These are phyloP conservation scores for Candida labiduridarum DNA, from an alignment of 1,139 yeast genomes.

Conservation along the genomic window DNA sequence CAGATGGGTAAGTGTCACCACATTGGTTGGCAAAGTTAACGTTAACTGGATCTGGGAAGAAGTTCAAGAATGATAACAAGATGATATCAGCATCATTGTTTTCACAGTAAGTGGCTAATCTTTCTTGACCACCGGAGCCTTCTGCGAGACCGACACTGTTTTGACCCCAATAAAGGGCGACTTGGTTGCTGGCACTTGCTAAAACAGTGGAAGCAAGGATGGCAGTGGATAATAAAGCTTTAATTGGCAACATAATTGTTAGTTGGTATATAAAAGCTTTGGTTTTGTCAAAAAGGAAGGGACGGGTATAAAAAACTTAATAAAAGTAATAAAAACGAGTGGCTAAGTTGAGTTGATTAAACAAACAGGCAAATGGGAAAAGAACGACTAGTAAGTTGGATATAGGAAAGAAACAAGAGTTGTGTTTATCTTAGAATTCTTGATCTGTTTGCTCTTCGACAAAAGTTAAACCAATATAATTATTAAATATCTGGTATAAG, in stretches of 20 bases:
- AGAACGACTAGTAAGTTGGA: too few species aligned
- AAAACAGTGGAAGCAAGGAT: constrained; percentile 27
- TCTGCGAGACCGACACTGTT: constrained; percentile 50
- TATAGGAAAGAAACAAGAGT: too few species aligned
- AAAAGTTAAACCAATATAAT: too few species aligned
- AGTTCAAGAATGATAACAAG: constrained; percentile 67
- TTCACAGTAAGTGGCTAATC: constrained; percentile 68
- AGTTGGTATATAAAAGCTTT: background rate
- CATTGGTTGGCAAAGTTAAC: constrained; percentile 77
- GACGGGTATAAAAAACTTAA: background rate
- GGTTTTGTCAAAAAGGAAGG: background rate
- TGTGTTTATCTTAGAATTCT: too few species aligned
- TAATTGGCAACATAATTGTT: constrained; percentile 13
- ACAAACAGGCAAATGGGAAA: background rate
- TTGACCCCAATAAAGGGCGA: constrained; percentile 90
- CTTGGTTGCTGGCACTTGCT: constrained; percentile 51
- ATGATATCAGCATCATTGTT: constrained; percentile 70
- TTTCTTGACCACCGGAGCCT: constrained; percentile 47
- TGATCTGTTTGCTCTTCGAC: too few species aligned
- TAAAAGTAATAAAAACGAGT: background rate
- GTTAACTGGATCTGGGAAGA: constrained; percentile 51
- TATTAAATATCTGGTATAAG: too few species aligned
- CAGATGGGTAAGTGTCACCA: constrained; percentile 52
- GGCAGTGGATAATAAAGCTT: constrained; percentile 14
- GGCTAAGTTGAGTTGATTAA: background rate